A percentile compares a stretch with the other conserved stretches of the same genome.
Conservation (phyloP, 257 asterid genomes). For the Jaltomata sinuosa region DNA sequence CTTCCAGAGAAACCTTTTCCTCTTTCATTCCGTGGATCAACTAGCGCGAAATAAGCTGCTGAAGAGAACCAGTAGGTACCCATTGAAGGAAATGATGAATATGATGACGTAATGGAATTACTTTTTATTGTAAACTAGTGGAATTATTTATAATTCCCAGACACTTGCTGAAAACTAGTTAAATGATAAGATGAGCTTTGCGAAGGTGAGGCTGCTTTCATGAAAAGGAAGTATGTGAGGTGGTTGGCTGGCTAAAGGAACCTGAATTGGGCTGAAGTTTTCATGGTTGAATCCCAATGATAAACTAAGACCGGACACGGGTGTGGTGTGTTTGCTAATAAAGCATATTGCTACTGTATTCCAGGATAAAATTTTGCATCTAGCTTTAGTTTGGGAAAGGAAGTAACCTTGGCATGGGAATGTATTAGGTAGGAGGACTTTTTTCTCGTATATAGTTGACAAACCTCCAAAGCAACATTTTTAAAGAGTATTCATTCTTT, state of each 20-base stretch:
- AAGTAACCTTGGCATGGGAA: not conserved
- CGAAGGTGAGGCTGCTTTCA: not conserved
- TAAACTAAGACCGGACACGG: not conserved
- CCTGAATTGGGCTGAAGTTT: not conserved
- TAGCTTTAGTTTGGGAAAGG: not conserved
- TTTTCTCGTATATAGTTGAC: not conserved
- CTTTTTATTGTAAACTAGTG: not conserved
- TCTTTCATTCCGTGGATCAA: not conserved
- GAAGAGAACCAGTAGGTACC: not conserved
- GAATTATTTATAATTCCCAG: not conserved
- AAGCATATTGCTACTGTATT: not conserved
- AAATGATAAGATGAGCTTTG: not conserved
- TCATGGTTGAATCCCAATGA: not conserved
- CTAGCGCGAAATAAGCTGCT: not conserved
- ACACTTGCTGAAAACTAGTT: not conserved
- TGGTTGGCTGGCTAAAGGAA: not conserved
- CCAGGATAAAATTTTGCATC: not conserved
- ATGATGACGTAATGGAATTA: not conserved
- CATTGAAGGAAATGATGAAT: not conserved
- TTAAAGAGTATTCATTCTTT: not conserved
- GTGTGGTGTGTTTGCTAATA: not conserved
- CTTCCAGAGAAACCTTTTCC: not conserved
- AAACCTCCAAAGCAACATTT: not conserved
- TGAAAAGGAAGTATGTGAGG: not conserved
- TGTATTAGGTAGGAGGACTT: not conserved